Evolutionary conservation across 1,284 basidiomycete species (phyloP), one percentile per base, ranked within the genome.

Genomic region (Somion occarium): DNA sequence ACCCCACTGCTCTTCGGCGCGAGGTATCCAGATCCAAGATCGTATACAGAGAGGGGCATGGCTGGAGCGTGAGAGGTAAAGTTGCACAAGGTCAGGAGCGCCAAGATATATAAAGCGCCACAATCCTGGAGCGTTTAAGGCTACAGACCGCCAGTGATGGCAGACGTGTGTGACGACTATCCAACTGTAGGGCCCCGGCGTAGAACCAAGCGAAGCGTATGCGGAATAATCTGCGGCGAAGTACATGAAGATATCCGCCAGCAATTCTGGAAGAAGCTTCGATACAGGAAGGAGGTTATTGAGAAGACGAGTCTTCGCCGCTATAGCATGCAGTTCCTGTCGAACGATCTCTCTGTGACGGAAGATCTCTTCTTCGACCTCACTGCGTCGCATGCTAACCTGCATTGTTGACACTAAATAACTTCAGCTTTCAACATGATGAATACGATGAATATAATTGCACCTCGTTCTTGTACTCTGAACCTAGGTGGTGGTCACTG

Each of bases 101-200:
- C 19, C 42, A 23, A 43, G 23, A 23, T 24, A 43, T 13, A 43
- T 13, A 5, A 5, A 13, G 11, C 11, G 37, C 46, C 46, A 48
- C 13, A 48, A 23, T n/a, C 3, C 7, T 5, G 46, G 5, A 19
- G 30, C n/a, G 13, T 20, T 11, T 11, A 38, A 37, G 18, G 46
- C 46, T 13, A 48, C n/a, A 19, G 13, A 18, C 22, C 46, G 46
- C 46, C 46, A 48, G 5, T 27, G 30, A 37, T 48, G 37, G 30
- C 46, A 48, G 3, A 48, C 34, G 12, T 48, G 46, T 3, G 34
- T 48, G 46, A 48, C 13, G 5, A 18, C 11, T 13, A 48, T 3
- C 15, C 30, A 48, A 3, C n/a, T 11, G 37, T 38, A 48, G 4
- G 34, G 46, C 13, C 15, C 30, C 30, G n/a, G n/a, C n/a, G n/a